These are phyloP conservation scores for Oryza meridionalis DNA, from an alignment of 176 grass and related monocot species.

Conservation along the genomic window DNA sequence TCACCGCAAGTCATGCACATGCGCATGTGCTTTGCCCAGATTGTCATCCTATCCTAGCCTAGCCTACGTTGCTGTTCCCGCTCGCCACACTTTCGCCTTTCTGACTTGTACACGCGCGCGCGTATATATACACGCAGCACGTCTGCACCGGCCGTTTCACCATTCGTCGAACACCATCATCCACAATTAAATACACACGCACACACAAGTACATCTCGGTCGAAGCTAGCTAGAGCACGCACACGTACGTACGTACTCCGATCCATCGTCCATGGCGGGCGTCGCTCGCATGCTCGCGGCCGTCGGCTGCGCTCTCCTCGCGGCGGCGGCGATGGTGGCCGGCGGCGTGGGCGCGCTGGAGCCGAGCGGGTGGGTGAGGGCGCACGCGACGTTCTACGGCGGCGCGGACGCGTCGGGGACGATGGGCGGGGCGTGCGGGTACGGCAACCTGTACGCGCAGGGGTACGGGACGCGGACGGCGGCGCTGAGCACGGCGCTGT, in stretches of 20 bases:
- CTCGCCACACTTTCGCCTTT: constrained; percentile 6
- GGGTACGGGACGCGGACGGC: constrained; percentile 61
- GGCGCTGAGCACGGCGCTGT: constrained; percentile 82
- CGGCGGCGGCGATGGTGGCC: not conserved
- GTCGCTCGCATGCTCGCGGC: not conserved
- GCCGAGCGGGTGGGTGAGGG: constrained; percentile 30
- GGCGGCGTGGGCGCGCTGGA: constrained; percentile 1
- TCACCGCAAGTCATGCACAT: constrained; percentile 29
- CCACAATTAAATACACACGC: no score
- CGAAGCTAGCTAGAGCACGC: no score
- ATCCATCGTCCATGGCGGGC: constrained; percentile 21
- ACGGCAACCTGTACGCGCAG: constrained; percentile 59
- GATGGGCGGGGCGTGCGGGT: constrained; percentile 71
- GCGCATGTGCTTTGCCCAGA: constrained; percentile 20
- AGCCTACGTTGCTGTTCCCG: constrained; percentile 10
- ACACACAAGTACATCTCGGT: not conserved
- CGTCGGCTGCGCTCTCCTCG: constrained; percentile 9
- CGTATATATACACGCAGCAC: not conserved
- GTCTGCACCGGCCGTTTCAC: not conserved
- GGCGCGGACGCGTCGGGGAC: constrained; percentile 65
- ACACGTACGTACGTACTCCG: no score
- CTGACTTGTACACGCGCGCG: not conserved
- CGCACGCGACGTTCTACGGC: constrained; percentile 65
- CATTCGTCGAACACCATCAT: not conserved
- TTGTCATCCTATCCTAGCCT: not conserved